Evolutionary conservation across 306 rosid species (phyloP).

Genomic region (Herpetospermum pedunculosum): DNA sequence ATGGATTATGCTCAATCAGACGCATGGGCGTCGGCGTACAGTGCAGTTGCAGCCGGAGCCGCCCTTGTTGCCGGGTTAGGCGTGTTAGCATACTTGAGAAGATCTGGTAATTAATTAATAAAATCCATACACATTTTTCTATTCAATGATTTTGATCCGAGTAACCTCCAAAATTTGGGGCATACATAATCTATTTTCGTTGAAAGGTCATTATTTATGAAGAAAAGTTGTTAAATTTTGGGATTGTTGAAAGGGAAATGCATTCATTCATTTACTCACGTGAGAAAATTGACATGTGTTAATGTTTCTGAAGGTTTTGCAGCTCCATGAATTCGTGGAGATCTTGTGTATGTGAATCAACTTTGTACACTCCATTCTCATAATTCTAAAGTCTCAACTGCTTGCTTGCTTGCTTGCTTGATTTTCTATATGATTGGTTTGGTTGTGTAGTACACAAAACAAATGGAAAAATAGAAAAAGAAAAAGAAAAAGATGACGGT

Average conservation of each 20-base stretch:
- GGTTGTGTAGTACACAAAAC: background rate
- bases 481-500: background rate
- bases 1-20: conserved; percentile 36
- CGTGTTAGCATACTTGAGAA: conserved; percentile 41
- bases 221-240: background rate
- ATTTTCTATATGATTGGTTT: conserved; percentile 1
- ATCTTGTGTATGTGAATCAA: background rate
- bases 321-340: conserved; percentile 4
- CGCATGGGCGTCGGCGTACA: conserved; percentile 52
- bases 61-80: conserved; percentile 56
- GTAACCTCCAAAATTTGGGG: too few relatives aligned
- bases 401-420: conserved; percentile 6
- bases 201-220: background rate
- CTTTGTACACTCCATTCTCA: background rate
- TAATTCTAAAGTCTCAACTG: background rate
- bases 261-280: background rate
- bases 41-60: conserved; percentile 62
- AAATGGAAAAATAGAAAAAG: background rate
- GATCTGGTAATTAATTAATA: conserved; percentile 20
- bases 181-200: background rate
- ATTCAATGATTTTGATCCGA: background rate
- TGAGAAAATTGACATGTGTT: background rate
- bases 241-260: background rate
- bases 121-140: background rate
- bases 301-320: background rate